A percentile compares a stretch with the other conserved stretches of the same genome.
phyloP scores from a whole-genome alignment of 2,329 filamentous ascomycete species.

The Fusarium palustre region DNA sequence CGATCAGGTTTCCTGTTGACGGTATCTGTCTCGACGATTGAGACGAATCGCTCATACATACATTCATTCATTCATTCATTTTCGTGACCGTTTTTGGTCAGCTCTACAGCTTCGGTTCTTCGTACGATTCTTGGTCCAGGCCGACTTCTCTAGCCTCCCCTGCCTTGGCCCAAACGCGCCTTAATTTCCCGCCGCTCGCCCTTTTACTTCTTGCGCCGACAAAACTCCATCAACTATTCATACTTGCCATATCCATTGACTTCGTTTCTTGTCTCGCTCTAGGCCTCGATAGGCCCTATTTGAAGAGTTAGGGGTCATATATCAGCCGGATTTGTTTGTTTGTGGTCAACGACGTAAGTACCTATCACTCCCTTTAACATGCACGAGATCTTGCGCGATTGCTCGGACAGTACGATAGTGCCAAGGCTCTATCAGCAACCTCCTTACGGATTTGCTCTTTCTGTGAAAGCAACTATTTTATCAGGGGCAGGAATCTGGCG shows the following conservation, averaged over 20 bases:
- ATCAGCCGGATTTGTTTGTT: constrained; percentile 40
- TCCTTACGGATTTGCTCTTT: neutral
- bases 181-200: constrained; percentile 41
- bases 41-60: constrained; percentile 32
- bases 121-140: constrained; percentile 27
- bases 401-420: constrained; percentile 9
- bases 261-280: constrained; percentile 30
- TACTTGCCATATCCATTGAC: constrained; percentile 25
- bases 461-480: neutral
- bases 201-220: constrained; percentile 29
- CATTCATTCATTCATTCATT: constrained; percentile 7
- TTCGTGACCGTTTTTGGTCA: constrained; percentile 20
- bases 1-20: constrained; percentile 41
- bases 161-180: constrained; percentile 36
- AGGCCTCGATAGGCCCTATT: constrained; percentile 46
- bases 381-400: constrained; percentile 16
- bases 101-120: constrained; percentile 32
- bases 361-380: constrained; percentile 27
- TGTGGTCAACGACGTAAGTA: constrained; percentile 46
- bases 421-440: neutral
- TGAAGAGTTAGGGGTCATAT: constrained; percentile 45
- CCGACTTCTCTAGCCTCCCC: constrained; percentile 31
- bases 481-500: neutral
- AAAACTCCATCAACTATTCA: constrained; percentile 28
- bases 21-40: constrained; percentile 34